Evolutionary conservation across 1,284 basidiomycete species (phyloP).

Genomic region (Microbotryum silenes-acaulis): DNA sequence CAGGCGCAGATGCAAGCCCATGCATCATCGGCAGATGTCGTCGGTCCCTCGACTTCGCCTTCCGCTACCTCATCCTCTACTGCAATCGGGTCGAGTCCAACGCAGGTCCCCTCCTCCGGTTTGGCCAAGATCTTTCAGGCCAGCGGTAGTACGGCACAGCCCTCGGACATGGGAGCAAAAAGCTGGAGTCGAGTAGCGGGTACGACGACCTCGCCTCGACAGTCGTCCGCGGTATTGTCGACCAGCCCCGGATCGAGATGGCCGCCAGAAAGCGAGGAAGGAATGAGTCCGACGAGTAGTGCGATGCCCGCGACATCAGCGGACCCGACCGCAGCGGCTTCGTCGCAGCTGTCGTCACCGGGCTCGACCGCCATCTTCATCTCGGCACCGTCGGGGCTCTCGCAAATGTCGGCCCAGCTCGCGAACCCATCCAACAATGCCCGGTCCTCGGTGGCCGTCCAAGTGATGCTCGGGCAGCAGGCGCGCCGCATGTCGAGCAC

Average conservation of each 20-base stretch:
- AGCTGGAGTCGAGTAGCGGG: no score
- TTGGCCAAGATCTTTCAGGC: no score
- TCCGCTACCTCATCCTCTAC: constrained; percentile 8
- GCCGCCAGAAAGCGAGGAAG: no score
- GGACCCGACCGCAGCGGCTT: no score
- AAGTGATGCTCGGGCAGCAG: constrained; percentile 26
- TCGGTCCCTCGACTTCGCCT: constrained; percentile 1
- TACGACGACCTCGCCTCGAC: no score
- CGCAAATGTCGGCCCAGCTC: constrained; percentile 14
- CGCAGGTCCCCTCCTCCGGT: no score
- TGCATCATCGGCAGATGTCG: constrained; percentile 1
- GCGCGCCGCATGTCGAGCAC: constrained; percentile 32
- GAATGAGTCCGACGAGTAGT: no score
- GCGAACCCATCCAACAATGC: neutral
- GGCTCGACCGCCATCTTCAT: constrained; percentile 15
- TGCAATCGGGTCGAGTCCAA: neutral
- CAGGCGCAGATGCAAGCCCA: constrained; percentile 5
- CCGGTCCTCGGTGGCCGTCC: constrained; percentile 21
- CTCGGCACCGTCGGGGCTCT: constrained; percentile 19
- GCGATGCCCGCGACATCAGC: no score
- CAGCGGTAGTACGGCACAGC: no score
- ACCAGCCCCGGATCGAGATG: no score
- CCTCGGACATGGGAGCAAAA: no score
- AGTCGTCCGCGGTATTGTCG: no score
- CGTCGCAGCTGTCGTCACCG: neutral